Percentiles rank a stretch among this genome's conserved stretches.
These are phyloP conservation scores for Ogataea thermomethanolica DNA, from an alignment of 805 yeast genomes.

Conservation along the genomic window DNA sequence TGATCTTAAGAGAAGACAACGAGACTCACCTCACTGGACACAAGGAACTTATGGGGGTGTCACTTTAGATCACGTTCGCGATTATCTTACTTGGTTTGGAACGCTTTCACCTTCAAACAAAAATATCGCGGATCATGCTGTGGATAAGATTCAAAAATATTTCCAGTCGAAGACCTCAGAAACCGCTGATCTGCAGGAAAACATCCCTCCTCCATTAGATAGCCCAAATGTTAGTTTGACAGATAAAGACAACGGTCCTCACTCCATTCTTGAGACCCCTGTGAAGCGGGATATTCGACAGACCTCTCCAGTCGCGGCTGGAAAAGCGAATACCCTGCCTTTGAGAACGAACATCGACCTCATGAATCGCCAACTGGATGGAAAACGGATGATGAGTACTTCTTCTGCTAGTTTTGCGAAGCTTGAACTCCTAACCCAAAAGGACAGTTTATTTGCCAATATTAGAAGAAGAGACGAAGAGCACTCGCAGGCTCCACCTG, in stretches of 20 bases:
- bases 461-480: neutral
- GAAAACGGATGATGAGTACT: slow-evolving; percentile 13
- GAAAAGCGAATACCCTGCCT: neutral
- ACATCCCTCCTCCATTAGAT: neutral
- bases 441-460: slow-evolving; percentile 8
- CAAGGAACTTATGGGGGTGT: slow-evolving; percentile 17
- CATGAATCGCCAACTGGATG: slow-evolving; percentile 1
- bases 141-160: slow-evolving; percentile 9
- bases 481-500: neutral
- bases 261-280: slow-evolving; percentile 1
- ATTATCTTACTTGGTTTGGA: slow-evolving; percentile 21
- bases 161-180: slow-evolving; percentile 6
- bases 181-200: neutral
- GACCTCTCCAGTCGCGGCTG: neutral
- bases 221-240: neutral
- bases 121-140: slow-evolving; percentile 9
- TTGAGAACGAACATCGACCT: neutral
- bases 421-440: slow-evolving; percentile 23
- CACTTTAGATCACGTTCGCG: slow-evolving; percentile 15
- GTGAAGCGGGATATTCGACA: neutral
- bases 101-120: slow-evolving; percentile 11
- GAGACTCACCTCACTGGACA: slow-evolving; percentile 20
- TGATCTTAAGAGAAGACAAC: slow-evolving; percentile 17
- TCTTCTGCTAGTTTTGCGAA: slow-evolving; percentile 8
- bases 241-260: neutral